A percentile compares a stretch with the other conserved stretches of the same genome.
Evolutionary conservation across 306 rosid species (phyloP).

Genomic region (Sesbania bispinosa): DNA sequence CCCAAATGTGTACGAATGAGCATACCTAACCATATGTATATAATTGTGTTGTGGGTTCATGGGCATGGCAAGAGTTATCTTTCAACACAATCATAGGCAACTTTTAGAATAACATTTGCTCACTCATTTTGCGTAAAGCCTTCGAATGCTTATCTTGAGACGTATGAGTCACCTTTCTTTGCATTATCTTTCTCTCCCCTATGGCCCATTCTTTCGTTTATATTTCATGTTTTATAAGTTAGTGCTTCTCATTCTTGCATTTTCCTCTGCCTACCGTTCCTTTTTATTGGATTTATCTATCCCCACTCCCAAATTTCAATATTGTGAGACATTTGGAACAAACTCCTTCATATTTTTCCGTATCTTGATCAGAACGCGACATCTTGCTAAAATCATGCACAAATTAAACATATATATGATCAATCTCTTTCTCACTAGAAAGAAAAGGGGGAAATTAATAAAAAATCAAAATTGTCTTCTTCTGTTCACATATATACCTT

Average conservation of each 20-base stretch:
- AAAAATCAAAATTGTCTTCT: slow-evolving; percentile 12
- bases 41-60: slow-evolving; percentile 16
- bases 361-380: slow-evolving; percentile 22
- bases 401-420: background rate
- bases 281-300: background rate
- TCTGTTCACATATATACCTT: background rate
- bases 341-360: slow-evolving; percentile 26
- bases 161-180: slow-evolving; percentile 14
- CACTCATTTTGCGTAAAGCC: slow-evolving; percentile 38
- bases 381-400: slow-evolving; percentile 2
- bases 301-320: slow-evolving; percentile 12
- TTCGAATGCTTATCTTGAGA: slow-evolving; percentile 37
- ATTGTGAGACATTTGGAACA: slow-evolving; percentile 38
- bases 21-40: background rate
- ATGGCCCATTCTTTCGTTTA: slow-evolving; percentile 34
- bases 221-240: slow-evolving; percentile 21
- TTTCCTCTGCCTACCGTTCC: slow-evolving; percentile 14
- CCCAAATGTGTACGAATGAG: too few species aligned
- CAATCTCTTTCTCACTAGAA: slow-evolving; percentile 15
- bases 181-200: slow-evolving; percentile 13
- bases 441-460: background rate
- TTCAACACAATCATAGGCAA: slow-evolving; percentile 24
- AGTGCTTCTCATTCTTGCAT: slow-evolving; percentile 25
- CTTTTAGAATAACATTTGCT: slow-evolving; percentile 21
- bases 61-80: slow-evolving; percentile 12